Base-by-base conservation (phyloP, 2,329 filamentous ascomycete species). In the Trichoderma atrobrunneum region DNA sequence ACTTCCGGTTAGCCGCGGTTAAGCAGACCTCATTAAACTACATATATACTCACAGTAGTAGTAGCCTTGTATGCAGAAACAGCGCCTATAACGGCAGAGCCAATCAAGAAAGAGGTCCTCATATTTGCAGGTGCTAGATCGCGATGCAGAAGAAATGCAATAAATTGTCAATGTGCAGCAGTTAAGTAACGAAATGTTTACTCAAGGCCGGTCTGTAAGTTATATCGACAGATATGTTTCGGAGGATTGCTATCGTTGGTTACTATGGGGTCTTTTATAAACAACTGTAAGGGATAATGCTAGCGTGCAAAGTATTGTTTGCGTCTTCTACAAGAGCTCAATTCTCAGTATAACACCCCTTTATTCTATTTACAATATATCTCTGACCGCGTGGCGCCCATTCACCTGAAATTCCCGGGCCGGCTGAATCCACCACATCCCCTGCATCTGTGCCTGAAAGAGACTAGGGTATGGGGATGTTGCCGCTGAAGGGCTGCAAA, bases 21-120 rank as follows among this genome's bases (percentile, higher is more conserved):
- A n/a, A 60, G 36, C 18, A 51, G n/a, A 32, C 8, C 18, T 48
- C 8, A 7, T 26, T 2, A 8, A 26, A 18, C 1, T 24, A 18
- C 36, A 43, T n/a, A n/a, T 43, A 18, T 34, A 21, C 65, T 69
- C 7, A 26, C 65, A n/a, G 65, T 69, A 21, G 65, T 69, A 7
- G 65, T 69, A 32, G 65, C 65, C 12, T 69, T 69, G 11, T 32
- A 69, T n/a, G 65, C 65, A 30, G 65, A 43, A 26, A 7, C 56
- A 43, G 65, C 28, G 36, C 65, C 36, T 16, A 60, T 8, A 34
- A 51, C 39, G n/a, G 43, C 8, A 7, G 54, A 60, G 65, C 65
- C 18, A n/a, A 48, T 21, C 12, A 69, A 48, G 7, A 69, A 26
- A 60, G 56, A n/a, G 12, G 56, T 18, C 24, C 32, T 69, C 65